Base-by-base conservation (phyloP, 148 eudicot genomes). In the Silene latifolia region DNA sequence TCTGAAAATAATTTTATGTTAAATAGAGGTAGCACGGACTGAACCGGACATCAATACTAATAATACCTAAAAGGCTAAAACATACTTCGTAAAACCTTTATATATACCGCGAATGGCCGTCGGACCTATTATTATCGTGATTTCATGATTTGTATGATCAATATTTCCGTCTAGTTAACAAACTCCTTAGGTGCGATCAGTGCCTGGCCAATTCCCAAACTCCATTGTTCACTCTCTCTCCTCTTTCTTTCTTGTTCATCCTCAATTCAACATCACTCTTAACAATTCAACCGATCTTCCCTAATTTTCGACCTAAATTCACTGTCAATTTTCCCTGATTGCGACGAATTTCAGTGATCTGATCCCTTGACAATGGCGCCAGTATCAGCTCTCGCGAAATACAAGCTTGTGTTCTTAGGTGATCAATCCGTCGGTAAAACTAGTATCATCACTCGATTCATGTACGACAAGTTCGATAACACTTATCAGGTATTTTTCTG, bases 391-490 rank as follows among this genome's bases (percentile, higher is more conserved):
- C 79, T 85, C 27, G 87, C 87, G 6, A 85, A 85, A 59, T 85
- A 85, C 74, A 85, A 85, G 32, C 81, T 85, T n/a, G 87, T 85
- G 24, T 85, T 85, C 64, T 75, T 85, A 72, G 87, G 87, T 0
- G 87, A 85, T 72, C 87, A 85, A 82, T 85, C 87, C 20, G 87
- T 85, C 39, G 87, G 87, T 3, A 85, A 85, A 80, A 85, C 87
- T 0, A 85, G 87, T 57, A 85, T 85, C 54, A 85, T 85, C 71
- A 85, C 87, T 77, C 87, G 87, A 14, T 85, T 85, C 63, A 85
- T 85, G 87, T 85, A 85, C 53, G 87, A 85, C 39, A 85, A 85
- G 74, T 85, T 85, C 73, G 87, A 85, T 29, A 85, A 82, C 19
- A 85, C 87, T 13, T 85, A 85, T 59, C 87, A 85, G 85, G 87